Percentiles rank a stretch among this genome's conserved stretches.
Conservation (phyloP, 805 yeast genomes). For the Schizosaccharomyces japonicus region DNA sequence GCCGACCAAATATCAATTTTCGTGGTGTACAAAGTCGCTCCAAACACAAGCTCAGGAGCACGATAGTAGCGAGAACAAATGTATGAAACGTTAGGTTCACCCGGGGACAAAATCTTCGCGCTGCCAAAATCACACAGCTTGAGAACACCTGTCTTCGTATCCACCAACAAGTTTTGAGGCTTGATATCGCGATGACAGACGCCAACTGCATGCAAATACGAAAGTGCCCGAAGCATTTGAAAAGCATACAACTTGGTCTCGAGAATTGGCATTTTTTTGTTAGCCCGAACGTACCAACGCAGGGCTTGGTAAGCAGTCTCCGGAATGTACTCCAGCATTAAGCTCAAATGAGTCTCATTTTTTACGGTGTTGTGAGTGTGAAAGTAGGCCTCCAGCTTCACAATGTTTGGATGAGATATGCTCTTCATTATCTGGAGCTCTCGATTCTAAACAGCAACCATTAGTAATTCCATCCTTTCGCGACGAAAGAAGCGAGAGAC, state of each 20-base stretch:
- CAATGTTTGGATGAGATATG: slow-evolving; percentile 66
- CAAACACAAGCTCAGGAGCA: slow-evolving; percentile 93
- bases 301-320: slow-evolving; percentile 81
- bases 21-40: slow-evolving; percentile 88
- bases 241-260: slow-evolving; percentile 77
- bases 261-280: slow-evolving; percentile 60
- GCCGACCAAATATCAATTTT: slow-evolving; percentile 89
- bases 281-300: slow-evolving; percentile 35
- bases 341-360: slow-evolving; percentile 63
- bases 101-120: slow-evolving; percentile 71
- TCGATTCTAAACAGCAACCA: slow-evolving; percentile 37
- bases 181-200: slow-evolving; percentile 84
- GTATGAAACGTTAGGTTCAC: slow-evolving; percentile 85
- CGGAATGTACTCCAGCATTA: slow-evolving; percentile 78
- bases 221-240: slow-evolving; percentile 52
- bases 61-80: slow-evolving; percentile 91
- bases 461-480: no score
- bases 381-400: slow-evolving; percentile 66
- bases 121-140: slow-evolving; percentile 92
- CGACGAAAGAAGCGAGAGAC: no score
- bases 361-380: slow-evolving; percentile 37
- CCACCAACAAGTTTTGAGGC: slow-evolving; percentile 70
- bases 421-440: slow-evolving; percentile 88
- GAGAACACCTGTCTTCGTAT: slow-evolving; percentile 61
- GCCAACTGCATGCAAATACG: slow-evolving; percentile 44